Evolutionary conservation across 2,329 filamentous ascomycete species (phyloP), one percentile per base, ranked within the genome.

Genomic region (Botryosphaeria agaves): DNA sequence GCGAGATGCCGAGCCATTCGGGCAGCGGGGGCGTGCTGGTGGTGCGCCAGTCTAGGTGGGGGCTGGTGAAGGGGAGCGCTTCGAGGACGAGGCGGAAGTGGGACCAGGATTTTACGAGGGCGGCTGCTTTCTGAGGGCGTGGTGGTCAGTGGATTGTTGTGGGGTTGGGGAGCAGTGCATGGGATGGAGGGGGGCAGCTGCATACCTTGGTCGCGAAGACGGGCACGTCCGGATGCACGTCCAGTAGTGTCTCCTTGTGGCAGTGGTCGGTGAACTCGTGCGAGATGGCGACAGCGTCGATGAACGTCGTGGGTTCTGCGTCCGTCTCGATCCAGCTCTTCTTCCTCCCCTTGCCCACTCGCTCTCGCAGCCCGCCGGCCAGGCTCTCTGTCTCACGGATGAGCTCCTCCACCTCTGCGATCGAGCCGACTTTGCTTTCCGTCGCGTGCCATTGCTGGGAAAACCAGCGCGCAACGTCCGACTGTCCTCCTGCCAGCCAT

Each of bases 191-290:
- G n/a, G n/a, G n/a, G n/a, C n/a, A n/a, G n/a, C n/a, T 2, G n/a
- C 42, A 24, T 32, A 56, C 55, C 38, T 52, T 59, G 2, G 67
- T 64, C 8, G 72, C 72, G 34, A 76, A 65, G 1, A 78, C 56
- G 0, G 72, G 69, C 3, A 72, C 65, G 26, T 56, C 46, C 1
- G 41, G 38, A 5, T 66, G 53, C 3, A 77, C 48, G 39, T 74
- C 62, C 26, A 63, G 45, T 16, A 78, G 51, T 9, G 73, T 78
- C 3, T 64, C 58, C 35, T 64, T 57, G 41, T 78, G 72, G 47
- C 71, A 76, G 43, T 76, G 74, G 42, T 78, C 72, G 1, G 72
- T 76, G 39, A 77, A 78, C 44, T 77, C 72, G 43, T 78, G 72
- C 11, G 61, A 69, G 18, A 77, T 57, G 17, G 60, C 57, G 2